phyloP scores from a whole-genome alignment of 192 early-diverging fungal species.

The Thoreauomyces humboldtii region DNA sequence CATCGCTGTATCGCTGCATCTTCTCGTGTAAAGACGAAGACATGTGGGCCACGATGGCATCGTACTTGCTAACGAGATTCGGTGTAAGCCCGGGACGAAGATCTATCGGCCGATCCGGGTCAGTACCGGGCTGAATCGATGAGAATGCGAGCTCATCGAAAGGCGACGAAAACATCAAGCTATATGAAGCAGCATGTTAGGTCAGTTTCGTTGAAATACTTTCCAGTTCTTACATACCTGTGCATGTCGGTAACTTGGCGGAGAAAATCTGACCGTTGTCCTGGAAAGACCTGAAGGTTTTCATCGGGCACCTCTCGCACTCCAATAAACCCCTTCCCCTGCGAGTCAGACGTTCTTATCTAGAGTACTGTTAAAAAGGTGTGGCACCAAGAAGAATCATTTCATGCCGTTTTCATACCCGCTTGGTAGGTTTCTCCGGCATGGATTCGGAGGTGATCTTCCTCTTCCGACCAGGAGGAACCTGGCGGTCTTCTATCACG shows the following conservation, averaged over 20 bases:
- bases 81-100: no score
- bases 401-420: background rate
- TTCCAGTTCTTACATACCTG: no score
- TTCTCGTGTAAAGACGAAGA: conserved; percentile 7
- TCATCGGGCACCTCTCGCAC: conserved; percentile 18
- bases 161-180: conserved; percentile 18
- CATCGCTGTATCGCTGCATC: conserved; percentile 23
- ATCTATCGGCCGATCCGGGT: no score
- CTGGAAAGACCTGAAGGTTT: conserved; percentile 29
- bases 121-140: background rate
- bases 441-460: conserved; percentile 17
- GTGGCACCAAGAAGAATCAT: background rate
- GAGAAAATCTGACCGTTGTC: conserved; percentile 30
- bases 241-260: conserved; percentile 9
- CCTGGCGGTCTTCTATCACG: background rate
- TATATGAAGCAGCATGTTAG: no score
- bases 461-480: background rate
- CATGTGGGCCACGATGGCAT: conserved; percentile 21
- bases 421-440: background rate
- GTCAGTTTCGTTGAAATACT: no score
- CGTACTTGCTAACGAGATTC: conserved; percentile 22
- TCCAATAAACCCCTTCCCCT: background rate
- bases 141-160: conserved; percentile 26
- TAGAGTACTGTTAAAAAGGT: background rate
- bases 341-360: background rate